These are phyloP conservation scores for Kluyveromyces dobzhanskii DNA, from an alignment of 805 yeast genomes.

Conservation along the genomic window DNA sequence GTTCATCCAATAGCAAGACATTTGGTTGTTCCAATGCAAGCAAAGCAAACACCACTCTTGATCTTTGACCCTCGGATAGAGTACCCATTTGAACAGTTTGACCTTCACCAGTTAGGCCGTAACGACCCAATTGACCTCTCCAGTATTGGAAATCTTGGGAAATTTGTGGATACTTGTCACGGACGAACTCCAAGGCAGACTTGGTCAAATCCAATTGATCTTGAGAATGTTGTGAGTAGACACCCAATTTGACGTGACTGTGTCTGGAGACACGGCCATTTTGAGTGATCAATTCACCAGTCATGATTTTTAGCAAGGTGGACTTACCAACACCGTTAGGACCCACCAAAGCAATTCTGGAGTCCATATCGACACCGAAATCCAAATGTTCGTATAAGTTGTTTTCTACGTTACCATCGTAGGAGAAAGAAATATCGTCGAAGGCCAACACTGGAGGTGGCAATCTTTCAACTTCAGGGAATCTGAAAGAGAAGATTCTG, in stretches of 20 bases:
- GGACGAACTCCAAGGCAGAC: constrained; percentile 92
- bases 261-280: constrained; percentile 94
- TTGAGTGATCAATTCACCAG: constrained; percentile 86
- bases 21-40: constrained; percentile 94
- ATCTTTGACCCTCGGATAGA: constrained; percentile 97
- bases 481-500: constrained; percentile 86
- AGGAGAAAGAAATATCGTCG: constrained; percentile 89
- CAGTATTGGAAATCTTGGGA: constrained; percentile 98
- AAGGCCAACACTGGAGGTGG: constrained; percentile 98
- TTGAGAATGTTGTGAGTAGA: constrained; percentile 97
- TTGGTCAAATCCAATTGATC: constrained; percentile 95
- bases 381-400: constrained; percentile 84
- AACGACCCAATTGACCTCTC: constrained; percentile 97
- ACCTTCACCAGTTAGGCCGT: constrained; percentile 97
- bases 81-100: constrained; percentile 99
- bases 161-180: constrained; percentile 81
- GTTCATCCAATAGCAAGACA: constrained; percentile 93
- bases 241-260: constrained; percentile 96
- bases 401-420: constrained; percentile 75
- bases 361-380: constrained; percentile 99
- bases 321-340: constrained; percentile 99
- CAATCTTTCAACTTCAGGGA: constrained; percentile 91
- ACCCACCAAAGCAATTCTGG: constrained; percentile 94
- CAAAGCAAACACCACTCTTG: constrained; percentile 95
- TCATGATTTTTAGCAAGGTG: constrained; percentile 90